Evolutionary conservation across 73 alveolate species (phyloP).

Genomic region (Tetrahymena thermophila): DNA sequence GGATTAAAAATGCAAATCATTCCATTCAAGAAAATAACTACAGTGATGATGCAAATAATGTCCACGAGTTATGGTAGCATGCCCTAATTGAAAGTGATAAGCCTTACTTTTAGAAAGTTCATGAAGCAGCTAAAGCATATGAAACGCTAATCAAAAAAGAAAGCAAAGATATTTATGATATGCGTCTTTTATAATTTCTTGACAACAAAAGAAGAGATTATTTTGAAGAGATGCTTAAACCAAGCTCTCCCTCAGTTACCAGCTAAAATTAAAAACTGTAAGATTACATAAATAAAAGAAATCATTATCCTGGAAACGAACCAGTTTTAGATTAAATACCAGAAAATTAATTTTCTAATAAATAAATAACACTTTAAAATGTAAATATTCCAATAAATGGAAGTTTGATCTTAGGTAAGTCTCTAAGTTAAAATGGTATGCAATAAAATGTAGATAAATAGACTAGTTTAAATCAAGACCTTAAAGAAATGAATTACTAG

Average conservation of each 20-base stretch:
- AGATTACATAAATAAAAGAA: background rate
- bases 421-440: background rate
- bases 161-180: background rate
- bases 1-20: background rate
- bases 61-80: background rate
- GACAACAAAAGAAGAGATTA: background rate
- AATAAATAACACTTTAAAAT: background rate
- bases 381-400: background rate
- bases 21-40: background rate
- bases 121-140: background rate
- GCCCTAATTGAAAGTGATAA: background rate
- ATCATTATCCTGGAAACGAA: background rate
- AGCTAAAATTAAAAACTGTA: background rate
- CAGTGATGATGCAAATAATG: background rate
- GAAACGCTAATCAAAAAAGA: background rate
- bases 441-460: background rate
- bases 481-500: too few species aligned
- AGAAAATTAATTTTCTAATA: background rate
- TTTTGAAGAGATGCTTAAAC: background rate
- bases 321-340: background rate
- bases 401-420: background rate
- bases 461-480: background rate
- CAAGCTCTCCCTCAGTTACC: background rate
- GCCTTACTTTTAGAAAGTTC: background rate
- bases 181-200: background rate